Evolutionary conservation across 148 eudicot genomes (phyloP).

Genomic region (Amaranthus cruentus): DNA sequence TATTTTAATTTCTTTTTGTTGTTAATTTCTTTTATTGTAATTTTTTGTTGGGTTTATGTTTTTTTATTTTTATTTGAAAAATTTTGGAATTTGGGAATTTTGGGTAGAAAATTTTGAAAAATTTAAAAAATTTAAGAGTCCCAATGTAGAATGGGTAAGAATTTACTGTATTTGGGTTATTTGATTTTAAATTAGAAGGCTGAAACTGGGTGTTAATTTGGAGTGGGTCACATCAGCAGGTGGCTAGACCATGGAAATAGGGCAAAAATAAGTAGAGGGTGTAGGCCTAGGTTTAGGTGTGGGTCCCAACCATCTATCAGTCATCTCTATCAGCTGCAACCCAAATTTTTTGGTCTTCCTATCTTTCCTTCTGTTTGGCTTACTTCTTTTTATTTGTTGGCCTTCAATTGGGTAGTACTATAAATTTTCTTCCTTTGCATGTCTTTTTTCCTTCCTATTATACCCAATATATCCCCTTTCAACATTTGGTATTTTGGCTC

Average conservation of each 20-base stretch:
- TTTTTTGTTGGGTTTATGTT: no score
- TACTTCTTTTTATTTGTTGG: neutral
- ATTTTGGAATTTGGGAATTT: no score
- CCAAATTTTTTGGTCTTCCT: neutral
- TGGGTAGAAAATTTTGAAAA: no score
- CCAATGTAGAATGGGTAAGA: no score
- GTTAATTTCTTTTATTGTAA: no score
- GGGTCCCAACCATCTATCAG: conserved; percentile 31
- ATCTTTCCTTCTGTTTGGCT: neutral
- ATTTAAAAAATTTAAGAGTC: no score
- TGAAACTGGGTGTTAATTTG: conserved; percentile 40
- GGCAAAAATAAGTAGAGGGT: neutral
- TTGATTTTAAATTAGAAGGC: no score
- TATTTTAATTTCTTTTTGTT: no score
- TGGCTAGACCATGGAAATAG: conserved; percentile 20
- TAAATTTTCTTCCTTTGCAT: conserved; percentile 12
- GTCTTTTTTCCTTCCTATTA: neutral
- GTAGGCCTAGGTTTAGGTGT: conserved; percentile 35
- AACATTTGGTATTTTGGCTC: neutral
- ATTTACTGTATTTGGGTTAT: no score
- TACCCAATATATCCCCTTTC: no score
- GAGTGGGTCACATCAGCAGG: conserved; percentile 75
- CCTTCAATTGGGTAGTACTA: conserved; percentile 4
- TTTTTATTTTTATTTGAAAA: no score
- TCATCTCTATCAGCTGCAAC: conserved; percentile 5